Percentiles rank a stretch among this genome's conserved stretches.
phyloP scores from a whole-genome alignment of 2,329 filamentous ascomycete genomes.

The Pseudogymnoascus sp. region DNA sequence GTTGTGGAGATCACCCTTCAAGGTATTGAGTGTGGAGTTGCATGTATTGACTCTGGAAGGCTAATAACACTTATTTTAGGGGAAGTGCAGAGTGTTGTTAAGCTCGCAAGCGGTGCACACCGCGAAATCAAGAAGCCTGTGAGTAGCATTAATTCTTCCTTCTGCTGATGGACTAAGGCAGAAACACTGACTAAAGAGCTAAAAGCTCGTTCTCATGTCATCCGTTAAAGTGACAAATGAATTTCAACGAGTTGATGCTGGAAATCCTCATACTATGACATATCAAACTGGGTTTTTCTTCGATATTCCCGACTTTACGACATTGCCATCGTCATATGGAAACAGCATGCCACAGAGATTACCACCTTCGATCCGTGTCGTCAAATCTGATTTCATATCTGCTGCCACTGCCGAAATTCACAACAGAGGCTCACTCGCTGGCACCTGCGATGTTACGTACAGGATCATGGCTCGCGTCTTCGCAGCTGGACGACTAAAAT shows the following conservation, averaged over 20 bases:
- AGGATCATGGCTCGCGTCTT: background rate
- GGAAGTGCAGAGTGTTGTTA: background rate
- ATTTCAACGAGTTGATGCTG: background rate
- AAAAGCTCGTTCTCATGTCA: conserved; percentile 4
- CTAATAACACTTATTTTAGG: background rate
- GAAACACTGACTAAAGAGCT: background rate
- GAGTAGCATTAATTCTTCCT: background rate
- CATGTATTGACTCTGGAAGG: background rate
- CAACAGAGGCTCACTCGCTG: background rate
- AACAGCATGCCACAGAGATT: background rate
- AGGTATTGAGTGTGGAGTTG: background rate
- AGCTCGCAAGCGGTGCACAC: background rate
- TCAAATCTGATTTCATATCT: background rate
- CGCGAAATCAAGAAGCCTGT: background rate
- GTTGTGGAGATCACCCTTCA: background rate
- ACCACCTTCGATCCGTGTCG: conserved; percentile 5
- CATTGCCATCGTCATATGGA: background rate
- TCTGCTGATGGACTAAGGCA: background rate
- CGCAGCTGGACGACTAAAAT: background rate
- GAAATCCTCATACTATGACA: background rate
- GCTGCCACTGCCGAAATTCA: background rate
- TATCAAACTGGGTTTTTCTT: conserved; percentile 5
- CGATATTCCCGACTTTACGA: conserved; percentile 2
- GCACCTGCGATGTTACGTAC: conserved; percentile 1
- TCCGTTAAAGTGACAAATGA: background rate